phyloP scores from a whole-genome alignment of 257 asterid species.

The Ligustrum vulgare region DNA sequence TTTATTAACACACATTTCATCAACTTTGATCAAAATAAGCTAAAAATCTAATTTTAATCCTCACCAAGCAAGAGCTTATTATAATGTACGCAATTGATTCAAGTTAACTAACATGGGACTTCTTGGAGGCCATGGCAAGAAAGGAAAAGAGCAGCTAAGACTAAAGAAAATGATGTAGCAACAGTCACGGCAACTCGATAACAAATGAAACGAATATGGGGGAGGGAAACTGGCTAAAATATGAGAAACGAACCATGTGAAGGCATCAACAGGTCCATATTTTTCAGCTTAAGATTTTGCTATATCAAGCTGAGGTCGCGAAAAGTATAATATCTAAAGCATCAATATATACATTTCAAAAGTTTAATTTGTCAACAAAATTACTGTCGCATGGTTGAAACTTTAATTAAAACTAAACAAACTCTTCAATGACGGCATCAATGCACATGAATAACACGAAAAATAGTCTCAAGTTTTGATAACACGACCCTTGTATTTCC shows the following conservation, averaged over 20 bases:
- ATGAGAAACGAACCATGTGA: not conserved
- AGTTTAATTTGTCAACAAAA: conserved; percentile 43
- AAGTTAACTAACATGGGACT: no score
- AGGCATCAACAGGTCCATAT: not conserved
- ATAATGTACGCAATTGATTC: no score
- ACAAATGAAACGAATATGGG: not conserved
- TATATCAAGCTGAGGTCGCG: conserved; percentile 34
- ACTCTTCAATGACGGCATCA: conserved; percentile 33
- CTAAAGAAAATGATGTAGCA: not conserved
- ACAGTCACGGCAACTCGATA: not conserved
- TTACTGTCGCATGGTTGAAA: conserved; percentile 37
- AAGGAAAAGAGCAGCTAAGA: no score
- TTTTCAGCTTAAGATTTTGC: not conserved
- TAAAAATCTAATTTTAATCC: no score
- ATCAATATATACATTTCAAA: conserved; percentile 70
- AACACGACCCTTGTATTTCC: conserved; percentile 85
- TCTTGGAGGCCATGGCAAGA: no score
- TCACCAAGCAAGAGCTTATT: no score
- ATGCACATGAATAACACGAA: conserved; percentile 28
- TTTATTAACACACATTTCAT: no score
- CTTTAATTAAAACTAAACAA: conserved; percentile 34
- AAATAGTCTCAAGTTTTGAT: conserved; percentile 56
- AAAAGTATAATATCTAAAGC: conserved; percentile 36
- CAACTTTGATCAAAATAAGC: no score
- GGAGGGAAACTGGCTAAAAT: not conserved